Evolutionary conservation across 768 basidiomycete species (phyloP).

Genomic region (Psilocybe tampanensis): DNA sequence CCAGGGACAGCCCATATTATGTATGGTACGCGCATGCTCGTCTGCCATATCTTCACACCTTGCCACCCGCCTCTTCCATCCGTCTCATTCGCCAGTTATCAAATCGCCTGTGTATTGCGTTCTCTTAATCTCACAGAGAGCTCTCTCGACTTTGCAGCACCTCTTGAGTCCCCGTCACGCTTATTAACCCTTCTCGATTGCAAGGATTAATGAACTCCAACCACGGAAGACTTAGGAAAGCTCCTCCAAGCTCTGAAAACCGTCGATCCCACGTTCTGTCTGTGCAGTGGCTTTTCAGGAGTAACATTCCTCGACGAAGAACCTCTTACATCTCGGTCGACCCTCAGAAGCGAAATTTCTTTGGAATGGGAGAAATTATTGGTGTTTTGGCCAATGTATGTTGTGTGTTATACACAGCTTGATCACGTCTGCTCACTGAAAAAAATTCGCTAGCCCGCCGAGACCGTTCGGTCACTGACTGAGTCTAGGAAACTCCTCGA

Average conservation of each 20-base stretch:
- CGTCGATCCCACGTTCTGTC: conserved; percentile 32
- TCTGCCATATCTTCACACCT: conserved; percentile 25
- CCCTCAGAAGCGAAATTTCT: conserved; percentile 70
- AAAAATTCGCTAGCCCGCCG: conserved; percentile 56
- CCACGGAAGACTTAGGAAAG: conserved; percentile 26
- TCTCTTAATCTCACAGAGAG: conserved; percentile 6
- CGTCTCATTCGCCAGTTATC: conserved; percentile 13
- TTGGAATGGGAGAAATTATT: conserved; percentile 80
- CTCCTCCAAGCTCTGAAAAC: conserved; percentile 12
- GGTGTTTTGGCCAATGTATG: conserved; percentile 75
- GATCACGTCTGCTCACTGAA: not conserved
- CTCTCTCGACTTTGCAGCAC: not conserved
- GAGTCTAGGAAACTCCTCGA: conserved; percentile 78
- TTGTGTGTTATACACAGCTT: conserved; percentile 3
- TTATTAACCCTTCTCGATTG: conserved; percentile 9
- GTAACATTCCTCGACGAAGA: conserved; percentile 69
- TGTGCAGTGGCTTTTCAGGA: conserved; percentile 76
- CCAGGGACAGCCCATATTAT: conserved; percentile 23
- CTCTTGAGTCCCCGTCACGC: conserved; percentile 4
- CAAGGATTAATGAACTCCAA: conserved; percentile 22
- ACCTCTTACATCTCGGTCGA: conserved; percentile 61
- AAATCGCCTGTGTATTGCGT: conserved; percentile 1
- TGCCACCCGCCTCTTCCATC: conserved; percentile 11
- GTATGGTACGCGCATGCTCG: conserved; percentile 26
- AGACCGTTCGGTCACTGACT: conserved; percentile 77